Conservation (phyloP, 352 stramenopile genomes). For the Phytophthora ramorum region DNA sequence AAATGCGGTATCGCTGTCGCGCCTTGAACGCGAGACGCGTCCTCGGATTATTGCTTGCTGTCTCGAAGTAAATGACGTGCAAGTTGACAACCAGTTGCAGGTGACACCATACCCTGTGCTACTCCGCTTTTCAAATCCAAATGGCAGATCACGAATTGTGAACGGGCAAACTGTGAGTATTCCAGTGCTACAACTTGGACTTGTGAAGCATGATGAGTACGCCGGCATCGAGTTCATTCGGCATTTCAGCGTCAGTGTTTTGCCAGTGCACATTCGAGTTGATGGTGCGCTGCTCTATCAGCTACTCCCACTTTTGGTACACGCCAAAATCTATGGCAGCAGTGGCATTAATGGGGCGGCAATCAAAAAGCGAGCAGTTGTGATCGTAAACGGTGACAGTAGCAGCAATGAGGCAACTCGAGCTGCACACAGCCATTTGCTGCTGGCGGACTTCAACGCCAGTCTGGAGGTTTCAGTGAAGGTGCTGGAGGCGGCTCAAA, state of each 20-base stretch:
- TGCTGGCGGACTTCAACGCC: constrained; percentile 77
- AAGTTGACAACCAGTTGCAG: constrained; percentile 89
- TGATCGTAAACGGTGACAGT: constrained; percentile 34
- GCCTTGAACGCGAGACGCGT: constrained; percentile 62
- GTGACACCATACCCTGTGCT: constrained; percentile 85
- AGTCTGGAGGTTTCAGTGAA: constrained; percentile 78
- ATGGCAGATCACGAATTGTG: constrained; percentile 48
- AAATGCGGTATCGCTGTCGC: constrained; percentile 50
- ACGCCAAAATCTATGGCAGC: constrained; percentile 54
- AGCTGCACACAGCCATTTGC: constrained; percentile 52
- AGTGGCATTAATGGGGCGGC: constrained; percentile 18
- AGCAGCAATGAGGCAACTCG: constrained; percentile 39
- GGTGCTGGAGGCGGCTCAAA: constrained; percentile 73
- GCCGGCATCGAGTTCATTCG: constrained; percentile 88
- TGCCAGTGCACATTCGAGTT: constrained; percentile 82
- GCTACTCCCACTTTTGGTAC: constrained; percentile 67
- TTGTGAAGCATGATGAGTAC: constrained; percentile 90
- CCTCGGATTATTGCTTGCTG: constrained; percentile 66
- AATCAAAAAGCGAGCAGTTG: constrained; percentile 30
- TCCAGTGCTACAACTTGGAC: constrained; percentile 72
- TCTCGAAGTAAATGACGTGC: constrained; percentile 81
- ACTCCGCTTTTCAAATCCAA: constrained; percentile 81
- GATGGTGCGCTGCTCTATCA: constrained; percentile 85
- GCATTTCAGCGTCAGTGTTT: constrained; percentile 75
- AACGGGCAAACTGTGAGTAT: constrained; percentile 62